These are phyloP conservation scores for Trichophyton verrucosum DNA, from an alignment of 2,329 filamentous ascomycete species.

Conservation along the genomic window DNA sequence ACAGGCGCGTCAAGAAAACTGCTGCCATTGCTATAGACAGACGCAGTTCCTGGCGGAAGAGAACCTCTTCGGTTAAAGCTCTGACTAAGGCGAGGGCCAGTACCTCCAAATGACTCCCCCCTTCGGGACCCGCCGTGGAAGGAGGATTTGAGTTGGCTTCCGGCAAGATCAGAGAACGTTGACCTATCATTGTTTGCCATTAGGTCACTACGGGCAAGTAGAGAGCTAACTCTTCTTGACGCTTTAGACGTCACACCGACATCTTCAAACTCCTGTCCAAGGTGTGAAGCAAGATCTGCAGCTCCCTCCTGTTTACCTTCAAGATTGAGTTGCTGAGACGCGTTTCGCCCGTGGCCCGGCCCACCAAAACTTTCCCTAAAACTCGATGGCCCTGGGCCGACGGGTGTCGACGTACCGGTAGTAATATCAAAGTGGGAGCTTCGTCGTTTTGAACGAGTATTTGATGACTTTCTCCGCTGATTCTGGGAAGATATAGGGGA, in stretches of 20 bases:
- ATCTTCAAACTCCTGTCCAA: constrained; percentile 55
- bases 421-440: constrained; percentile 51
- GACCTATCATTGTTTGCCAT: constrained; percentile 72
- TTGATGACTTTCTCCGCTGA: constrained; percentile 37
- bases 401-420: constrained; percentile 66
- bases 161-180: constrained; percentile 60
- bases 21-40: constrained; percentile 39
- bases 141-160: constrained; percentile 25
- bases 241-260: constrained; percentile 45
- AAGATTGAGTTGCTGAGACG: constrained; percentile 30
- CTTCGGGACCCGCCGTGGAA: constrained; percentile 44
- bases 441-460: constrained; percentile 51
- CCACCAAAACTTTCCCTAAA: constrained; percentile 66
- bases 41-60: constrained; percentile 39
- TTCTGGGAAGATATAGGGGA: constrained; percentile 28
- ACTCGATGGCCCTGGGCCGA: constrained; percentile 47
- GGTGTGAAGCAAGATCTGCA: constrained; percentile 53
- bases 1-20: constrained; percentile 57
- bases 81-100: constrained; percentile 52
- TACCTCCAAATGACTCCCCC: constrained; percentile 61
- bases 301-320: constrained; percentile 40
- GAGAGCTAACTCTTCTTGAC: constrained; percentile 77
- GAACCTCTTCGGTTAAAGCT: constrained; percentile 43
- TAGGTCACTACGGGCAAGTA: constrained; percentile 75
- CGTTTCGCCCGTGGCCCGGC: constrained; percentile 33